phyloP scores from a whole-genome alignment of 179 eudicot species.

The Silene noctiflora region DNA sequence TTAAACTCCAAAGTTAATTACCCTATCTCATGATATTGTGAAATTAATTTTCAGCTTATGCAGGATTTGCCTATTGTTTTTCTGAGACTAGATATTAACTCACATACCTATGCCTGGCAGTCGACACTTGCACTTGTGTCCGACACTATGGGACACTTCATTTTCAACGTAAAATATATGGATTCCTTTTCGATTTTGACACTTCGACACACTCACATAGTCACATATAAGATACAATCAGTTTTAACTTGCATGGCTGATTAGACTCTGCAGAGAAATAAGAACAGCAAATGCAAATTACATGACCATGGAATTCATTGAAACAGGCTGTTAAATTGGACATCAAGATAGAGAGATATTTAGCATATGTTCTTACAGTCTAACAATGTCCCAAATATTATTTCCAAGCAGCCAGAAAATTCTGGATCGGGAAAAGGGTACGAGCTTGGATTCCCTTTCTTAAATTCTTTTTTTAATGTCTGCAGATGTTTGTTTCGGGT shows the following conservation, averaged over 20 bases:
- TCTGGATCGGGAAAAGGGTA: constrained; percentile 77
- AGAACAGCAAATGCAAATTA: not conserved
- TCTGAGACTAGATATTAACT: too few relatives aligned
- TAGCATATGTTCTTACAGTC: constrained; percentile 51
- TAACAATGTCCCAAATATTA: constrained; percentile 42
- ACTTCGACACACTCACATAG: not conserved
- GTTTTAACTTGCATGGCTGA: not conserved
- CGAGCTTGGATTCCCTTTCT: not conserved
- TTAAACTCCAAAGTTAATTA: too few relatives aligned
- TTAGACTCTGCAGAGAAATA: not conserved
- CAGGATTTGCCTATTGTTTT: too few relatives aligned
- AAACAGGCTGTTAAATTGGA: constrained; percentile 83
- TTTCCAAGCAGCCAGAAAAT: constrained; percentile 41
- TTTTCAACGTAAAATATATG: not conserved
- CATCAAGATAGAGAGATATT: constrained; percentile 84
- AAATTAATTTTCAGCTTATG: too few relatives aligned
- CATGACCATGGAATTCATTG: constrained; percentile 15
- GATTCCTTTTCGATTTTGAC: not conserved
- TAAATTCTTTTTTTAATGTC: too few relatives aligned
- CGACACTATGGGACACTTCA: too few relatives aligned
- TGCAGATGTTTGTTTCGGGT: too few relatives aligned
- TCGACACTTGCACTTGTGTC: too few relatives aligned
- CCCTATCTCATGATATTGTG: too few relatives aligned
- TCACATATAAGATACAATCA: too few relatives aligned
- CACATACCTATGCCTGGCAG: too few relatives aligned